Base-by-base conservation (phyloP, 371 early-diverging fungal genomes). In the Haplosporangium sp. region DNA sequence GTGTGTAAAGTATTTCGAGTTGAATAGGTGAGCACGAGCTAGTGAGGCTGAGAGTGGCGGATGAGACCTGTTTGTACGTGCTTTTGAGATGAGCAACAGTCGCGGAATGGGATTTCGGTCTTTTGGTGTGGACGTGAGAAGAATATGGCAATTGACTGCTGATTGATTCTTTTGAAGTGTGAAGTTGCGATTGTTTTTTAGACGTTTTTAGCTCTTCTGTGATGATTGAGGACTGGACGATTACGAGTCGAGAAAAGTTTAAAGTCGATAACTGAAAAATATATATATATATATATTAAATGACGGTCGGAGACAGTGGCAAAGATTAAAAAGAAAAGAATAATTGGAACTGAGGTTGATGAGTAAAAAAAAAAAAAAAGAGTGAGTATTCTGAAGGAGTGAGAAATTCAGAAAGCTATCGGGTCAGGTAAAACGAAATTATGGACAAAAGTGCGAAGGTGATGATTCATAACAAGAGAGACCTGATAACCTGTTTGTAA, bases 91-190 rank as follows among this genome's bases (percentile, higher is more conserved):
- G 42, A 40, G 61, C 42, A 34, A 27, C 60, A 19, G 38, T 37
- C 40, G 61, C 45, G 45, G 61, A 61, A 42, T 61, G 45, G 61
- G 39, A 20, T 44, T 61, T 61, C 27, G 61, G 61, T 17, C 20
- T 61, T 61, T 61, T 38, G 61, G 10, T 42, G 61, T 65, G 65
- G 65, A 55, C 64, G 53, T 63, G 53, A 52, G 40, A 39, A 42
- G 50, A 27, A 35, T 8, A 52, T 53, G 64, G 35, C 39, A 40
- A 65, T 42, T 65, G 65, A 50, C 40, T 50, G 35, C 20, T 61
- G 62, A 61, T 20, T 61, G 62, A 53, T 38, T 58, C 20, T 38
- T 15, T 38, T 38, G 7, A 39, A 35, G 11, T 35, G n/a, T 58
- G 35, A 58, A 15, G 35, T 38, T 35, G 7, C 38, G 6, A 17